phyloP scores from a whole-genome alignment of 2,329 filamentous ascomycete genomes.

The Colletotrichum eleusines region DNA sequence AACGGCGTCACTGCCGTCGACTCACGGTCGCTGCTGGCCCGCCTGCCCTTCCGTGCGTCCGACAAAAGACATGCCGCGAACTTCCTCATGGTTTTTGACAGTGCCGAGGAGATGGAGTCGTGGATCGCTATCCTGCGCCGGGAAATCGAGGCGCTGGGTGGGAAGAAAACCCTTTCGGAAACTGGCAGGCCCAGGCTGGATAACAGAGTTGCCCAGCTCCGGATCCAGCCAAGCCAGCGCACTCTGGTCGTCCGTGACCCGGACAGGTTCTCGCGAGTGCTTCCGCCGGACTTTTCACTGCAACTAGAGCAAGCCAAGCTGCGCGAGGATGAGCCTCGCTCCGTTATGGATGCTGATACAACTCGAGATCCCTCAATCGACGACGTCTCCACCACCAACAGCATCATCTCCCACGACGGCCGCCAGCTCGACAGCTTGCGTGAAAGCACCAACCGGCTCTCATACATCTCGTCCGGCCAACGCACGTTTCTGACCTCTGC shows the following conservation, averaged over 20 bases:
- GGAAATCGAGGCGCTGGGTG: slow-evolving; percentile 78
- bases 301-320: slow-evolving; percentile 44
- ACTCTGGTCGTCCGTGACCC: slow-evolving; percentile 62
- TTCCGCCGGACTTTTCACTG: slow-evolving; percentile 54
- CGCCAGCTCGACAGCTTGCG: slow-evolving; percentile 68
- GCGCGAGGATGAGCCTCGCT: slow-evolving; percentile 45
- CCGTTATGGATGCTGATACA: slow-evolving; percentile 45
- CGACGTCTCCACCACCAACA: slow-evolving; percentile 69
- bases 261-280: slow-evolving; percentile 58
- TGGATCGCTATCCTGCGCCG: slow-evolving; percentile 78
- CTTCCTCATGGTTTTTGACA: slow-evolving; percentile 79
- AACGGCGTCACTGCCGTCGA: slow-evolving; percentile 65
- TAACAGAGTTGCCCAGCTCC: slow-evolving; percentile 50
- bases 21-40: slow-evolving; percentile 73
- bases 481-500: slow-evolving; percentile 70
- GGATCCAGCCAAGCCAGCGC: slow-evolving; percentile 58
- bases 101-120: slow-evolving; percentile 78
- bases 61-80: slow-evolving; percentile 71
- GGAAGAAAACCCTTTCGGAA: slow-evolving; percentile 72
- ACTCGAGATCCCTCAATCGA: slow-evolving; percentile 60
- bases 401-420: slow-evolving; percentile 69
- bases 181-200: slow-evolving; percentile 65
- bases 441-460: slow-evolving; percentile 68
- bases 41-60: slow-evolving; percentile 69
- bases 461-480: slow-evolving; percentile 71